A percentile compares a stretch with the other conserved stretches of the same genome.
Evolutionary conservation across 23 red algal genomes (phyloP).

Genomic region (Cyanidioschyzon merolae): DNA sequence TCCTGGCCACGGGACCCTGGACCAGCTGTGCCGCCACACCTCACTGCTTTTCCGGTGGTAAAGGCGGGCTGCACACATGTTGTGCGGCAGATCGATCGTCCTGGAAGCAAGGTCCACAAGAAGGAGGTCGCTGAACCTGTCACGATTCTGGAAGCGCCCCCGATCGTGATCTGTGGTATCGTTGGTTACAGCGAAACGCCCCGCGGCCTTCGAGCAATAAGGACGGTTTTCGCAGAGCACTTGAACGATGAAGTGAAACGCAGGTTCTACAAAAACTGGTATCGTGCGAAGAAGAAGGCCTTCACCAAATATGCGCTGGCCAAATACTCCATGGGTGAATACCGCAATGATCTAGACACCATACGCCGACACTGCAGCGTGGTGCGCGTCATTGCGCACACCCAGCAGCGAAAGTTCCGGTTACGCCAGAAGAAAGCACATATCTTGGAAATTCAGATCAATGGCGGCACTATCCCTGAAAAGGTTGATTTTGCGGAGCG

Average conservation of each 20-base stretch:
- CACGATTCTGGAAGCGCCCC: constrained; percentile 82
- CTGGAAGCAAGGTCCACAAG: constrained; percentile 92
- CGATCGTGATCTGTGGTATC: constrained; percentile 74
- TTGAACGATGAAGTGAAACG: constrained; percentile 90
- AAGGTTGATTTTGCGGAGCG: constrained; percentile 86
- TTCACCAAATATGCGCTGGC: constrained; percentile 84
- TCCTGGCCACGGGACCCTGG: constrained; percentile 87
- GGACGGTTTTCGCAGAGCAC: constrained; percentile 93
- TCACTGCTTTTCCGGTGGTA: constrained; percentile 83
- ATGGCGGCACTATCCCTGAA: constrained; percentile 80
- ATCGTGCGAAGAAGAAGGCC: constrained; percentile 98
- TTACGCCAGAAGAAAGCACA: constrained; percentile 96
- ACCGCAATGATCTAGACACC: constrained; percentile 52
- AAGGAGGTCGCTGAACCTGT: constrained; percentile 96
- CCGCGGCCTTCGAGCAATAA: constrained; percentile 76
- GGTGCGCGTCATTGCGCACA: constrained; percentile 83
- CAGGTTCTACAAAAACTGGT: constrained; percentile 99
- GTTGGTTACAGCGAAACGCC: constrained; percentile 98
- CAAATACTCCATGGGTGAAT: constrained; percentile 52
- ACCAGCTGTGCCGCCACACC: constrained; percentile 63
- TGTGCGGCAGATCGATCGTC: constrained; percentile 89
- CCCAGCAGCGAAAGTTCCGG: constrained; percentile 83
- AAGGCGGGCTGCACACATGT: constrained; percentile 99
- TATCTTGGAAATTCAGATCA: constrained; percentile 94
- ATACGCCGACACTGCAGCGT: constrained; percentile 85